These are phyloP conservation scores for Globisporangium barbulae DNA, from an alignment of 352 stramenopile genomes.

Conservation along the genomic window DNA sequence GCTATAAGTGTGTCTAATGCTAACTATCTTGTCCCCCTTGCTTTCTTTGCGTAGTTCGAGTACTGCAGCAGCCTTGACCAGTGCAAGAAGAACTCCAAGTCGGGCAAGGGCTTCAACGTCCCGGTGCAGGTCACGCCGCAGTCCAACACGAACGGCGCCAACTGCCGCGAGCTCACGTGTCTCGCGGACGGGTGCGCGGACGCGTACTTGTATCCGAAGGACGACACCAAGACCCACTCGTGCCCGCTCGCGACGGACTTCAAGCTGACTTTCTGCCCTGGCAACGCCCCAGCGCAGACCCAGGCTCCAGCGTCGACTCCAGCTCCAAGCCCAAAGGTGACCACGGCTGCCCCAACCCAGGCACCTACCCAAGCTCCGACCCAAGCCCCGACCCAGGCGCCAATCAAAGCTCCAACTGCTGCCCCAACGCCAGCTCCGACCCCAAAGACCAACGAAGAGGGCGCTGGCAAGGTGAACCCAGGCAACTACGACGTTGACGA, in stretches of 20 bases:
- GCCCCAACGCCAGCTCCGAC: conserved; percentile 15
- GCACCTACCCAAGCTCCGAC: conserved; percentile 2
- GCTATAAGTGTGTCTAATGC: neutral
- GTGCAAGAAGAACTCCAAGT: conserved; percentile 58
- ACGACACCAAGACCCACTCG: conserved; percentile 74
- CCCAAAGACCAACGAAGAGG: conserved; percentile 7
- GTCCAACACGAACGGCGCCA: conserved; percentile 57
- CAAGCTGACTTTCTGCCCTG: conserved; percentile 64
- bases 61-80: conserved; percentile 61
- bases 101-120: conserved; percentile 66
- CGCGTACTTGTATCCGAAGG: conserved; percentile 65
- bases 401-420: conserved; percentile 8
- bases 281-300: conserved; percentile 18
- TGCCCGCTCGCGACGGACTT: conserved; percentile 62
- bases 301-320: conserved; percentile 4
- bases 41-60: conserved; percentile 24
- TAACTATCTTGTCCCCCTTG: neutral
- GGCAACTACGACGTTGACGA: conserved; percentile 17
- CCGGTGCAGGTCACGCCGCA: conserved; percentile 48
- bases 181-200: conserved; percentile 52
- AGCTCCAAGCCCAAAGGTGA: neutral
- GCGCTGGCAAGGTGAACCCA: conserved; percentile 13
- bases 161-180: conserved; percentile 59
- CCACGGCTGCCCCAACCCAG: neutral
- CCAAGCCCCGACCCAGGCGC: conserved; percentile 7